phyloP scores from a whole-genome alignment of 2,329 filamentous ascomycete species.

The Apiospora sp. region DNA sequence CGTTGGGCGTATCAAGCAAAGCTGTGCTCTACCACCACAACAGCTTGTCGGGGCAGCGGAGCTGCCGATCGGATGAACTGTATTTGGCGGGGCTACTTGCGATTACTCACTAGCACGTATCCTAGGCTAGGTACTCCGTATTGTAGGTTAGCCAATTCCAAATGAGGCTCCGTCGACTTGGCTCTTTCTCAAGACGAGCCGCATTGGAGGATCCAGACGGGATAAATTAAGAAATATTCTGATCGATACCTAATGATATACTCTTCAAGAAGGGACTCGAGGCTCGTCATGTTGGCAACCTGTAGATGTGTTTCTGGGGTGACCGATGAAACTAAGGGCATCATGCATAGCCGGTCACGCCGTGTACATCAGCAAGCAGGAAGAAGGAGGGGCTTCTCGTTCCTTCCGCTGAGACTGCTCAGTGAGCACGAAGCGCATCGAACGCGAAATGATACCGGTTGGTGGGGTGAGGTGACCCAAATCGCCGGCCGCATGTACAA shows the following conservation, averaged over 20 bases:
- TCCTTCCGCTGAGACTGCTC: neutral
- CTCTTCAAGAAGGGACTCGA: neutral
- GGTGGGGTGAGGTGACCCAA: neutral
- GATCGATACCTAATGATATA: neutral
- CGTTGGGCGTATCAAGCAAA: neutral
- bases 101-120: neutral
- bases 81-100: slow-evolving; percentile 1
- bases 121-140: neutral
- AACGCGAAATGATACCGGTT: neutral
- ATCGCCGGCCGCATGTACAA: neutral
- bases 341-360: slow-evolving; percentile 11
- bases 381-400: neutral
- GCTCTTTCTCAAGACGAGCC: neutral
- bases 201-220: neutral
- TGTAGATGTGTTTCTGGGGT: neutral
- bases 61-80: slow-evolving; percentile 13
- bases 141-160: neutral
- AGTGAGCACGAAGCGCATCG: neutral
- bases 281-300: neutral
- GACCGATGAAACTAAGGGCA: neutral
- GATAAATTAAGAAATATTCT: neutral
- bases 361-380: neutral
- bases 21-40: neutral
- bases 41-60: neutral
- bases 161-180: slow-evolving; percentile 4